These are phyloP conservation scores for Cystobasidium ongulense DNA, from an alignment of 768 basidiomycete species.

Conservation along the genomic window DNA sequence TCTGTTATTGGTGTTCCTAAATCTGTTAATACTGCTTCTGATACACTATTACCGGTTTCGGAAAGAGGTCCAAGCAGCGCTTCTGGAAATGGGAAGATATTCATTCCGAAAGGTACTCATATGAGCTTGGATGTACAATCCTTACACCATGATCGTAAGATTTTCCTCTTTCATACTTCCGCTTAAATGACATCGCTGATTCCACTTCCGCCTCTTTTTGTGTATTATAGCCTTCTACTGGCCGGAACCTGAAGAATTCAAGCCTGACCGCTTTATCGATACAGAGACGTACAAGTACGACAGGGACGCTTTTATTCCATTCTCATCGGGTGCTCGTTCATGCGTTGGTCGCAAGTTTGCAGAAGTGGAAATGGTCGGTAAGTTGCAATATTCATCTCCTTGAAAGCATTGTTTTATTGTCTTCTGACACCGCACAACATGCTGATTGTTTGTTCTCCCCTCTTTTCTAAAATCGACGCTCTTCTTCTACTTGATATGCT, in stretches of 20 bases:
- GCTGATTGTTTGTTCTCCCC: too few species aligned
- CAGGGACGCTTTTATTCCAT: constrained; percentile 37
- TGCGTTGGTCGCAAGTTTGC: constrained; percentile 34
- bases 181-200: background rate
- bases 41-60: constrained; percentile 7
- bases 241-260: constrained; percentile 31
- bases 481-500: background rate
- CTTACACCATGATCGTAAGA: constrained; percentile 36
- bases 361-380: constrained; percentile 29
- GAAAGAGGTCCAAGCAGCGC: constrained; percentile 8
- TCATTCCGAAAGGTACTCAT: constrained; percentile 31
- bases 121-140: constrained; percentile 33
- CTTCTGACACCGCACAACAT: too few species aligned
- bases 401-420: too few species aligned
- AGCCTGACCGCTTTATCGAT: constrained; percentile 37
- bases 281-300: constrained; percentile 23
- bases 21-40: background rate
- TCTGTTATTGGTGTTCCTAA: constrained; percentile 38
- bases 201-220: too few species aligned
- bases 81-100: constrained; percentile 3
- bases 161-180: background rate
- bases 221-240: constrained; percentile 1
- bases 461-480: background rate
- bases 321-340: constrained; percentile 30
- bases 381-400: too few species aligned